These are phyloP conservation scores for Trichoderma aggressivum DNA, from an alignment of 2,329 filamentous ascomycete genomes.

Conservation along the genomic window DNA sequence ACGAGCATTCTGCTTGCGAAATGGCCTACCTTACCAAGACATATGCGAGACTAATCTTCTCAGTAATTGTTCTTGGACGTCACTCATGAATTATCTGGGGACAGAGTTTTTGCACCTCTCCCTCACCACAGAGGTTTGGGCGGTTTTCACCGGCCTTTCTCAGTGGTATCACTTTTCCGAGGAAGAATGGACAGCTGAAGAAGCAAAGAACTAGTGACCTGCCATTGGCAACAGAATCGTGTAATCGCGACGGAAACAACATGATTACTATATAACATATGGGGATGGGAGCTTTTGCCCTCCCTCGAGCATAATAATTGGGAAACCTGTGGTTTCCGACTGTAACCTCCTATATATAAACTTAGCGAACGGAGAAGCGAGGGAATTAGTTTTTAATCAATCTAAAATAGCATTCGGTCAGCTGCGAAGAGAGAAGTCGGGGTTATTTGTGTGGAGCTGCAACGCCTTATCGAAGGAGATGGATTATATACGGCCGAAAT, in stretches of 20 bases:
- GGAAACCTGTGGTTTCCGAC: neutral
- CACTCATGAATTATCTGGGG: slow-evolving; percentile 44
- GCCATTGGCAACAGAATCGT: neutral
- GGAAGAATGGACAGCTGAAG: slow-evolving; percentile 42
- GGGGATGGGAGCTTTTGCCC: neutral
- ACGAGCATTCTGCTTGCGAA: slow-evolving; percentile 38
- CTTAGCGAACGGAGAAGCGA: neutral
- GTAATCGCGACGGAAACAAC: neutral
- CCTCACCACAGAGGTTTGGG: slow-evolving; percentile 46
- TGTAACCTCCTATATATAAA: neutral
- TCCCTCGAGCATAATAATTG: neutral
- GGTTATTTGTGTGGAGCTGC: neutral
- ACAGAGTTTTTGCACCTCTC: slow-evolving; percentile 45
- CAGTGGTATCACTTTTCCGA: slow-evolving; percentile 42
- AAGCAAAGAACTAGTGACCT: slow-evolving; percentile 19
- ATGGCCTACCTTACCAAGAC: slow-evolving; percentile 36
- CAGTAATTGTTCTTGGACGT: slow-evolving; percentile 38
- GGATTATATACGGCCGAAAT: neutral
- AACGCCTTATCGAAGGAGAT: neutral
- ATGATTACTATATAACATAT: neutral
- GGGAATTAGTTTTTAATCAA: neutral
- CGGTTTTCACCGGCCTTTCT: slow-evolving; percentile 36
- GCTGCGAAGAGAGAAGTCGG: neutral
- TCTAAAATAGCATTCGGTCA: neutral
- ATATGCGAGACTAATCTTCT: slow-evolving; percentile 40